Evolutionary conservation across 1,139 yeast species (phyloP), one percentile per base, ranked within the genome.

Genomic region (Schwanniomyces etchellsii): DNA sequence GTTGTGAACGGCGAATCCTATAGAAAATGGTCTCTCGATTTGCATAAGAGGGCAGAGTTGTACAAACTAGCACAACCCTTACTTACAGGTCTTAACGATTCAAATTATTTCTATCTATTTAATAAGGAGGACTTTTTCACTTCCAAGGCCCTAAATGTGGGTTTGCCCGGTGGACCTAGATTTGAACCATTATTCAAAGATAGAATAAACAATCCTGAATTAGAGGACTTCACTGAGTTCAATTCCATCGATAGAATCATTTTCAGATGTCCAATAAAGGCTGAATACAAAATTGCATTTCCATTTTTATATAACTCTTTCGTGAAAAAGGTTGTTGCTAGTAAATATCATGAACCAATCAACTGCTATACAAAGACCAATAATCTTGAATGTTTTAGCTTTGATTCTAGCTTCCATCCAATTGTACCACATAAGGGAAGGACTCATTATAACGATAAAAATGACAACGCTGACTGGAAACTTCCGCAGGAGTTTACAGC

Each of bases 161-260:
- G 95, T 1, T 66, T 91, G 24, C 96, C 96, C 0, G 96, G 96
- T 3, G 99, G 98, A 0, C 98, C 99, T 4, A 85, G 81, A 48
- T 91, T 89, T 54, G 97, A 89, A 55, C 96, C 96, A 0, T 56
- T 89, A n/a, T 77, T 66, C 55, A 78, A 79, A 36, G 82, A 80
- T 33, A 53, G 55, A 20, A 63, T 65, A 20, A 47, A 48, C 29
- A 79, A 80, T 40, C 78, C 80, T 3, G 81, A 74, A 25, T 62
- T 62, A 30, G 94, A 82, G 39, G 96, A 88, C 47, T 82, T 73
- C 51, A 85, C 86, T 29, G 97, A 91, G 51, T 89, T 91, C 57
- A 88, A 89, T 48, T 74, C 95, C 7, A 70, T 89, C 30, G 96
- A 89, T 49, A 65, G 96, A 45, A 77, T 89, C 16, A 86, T 91